Conservation (phyloP, 768 basidiomycete genomes). For the Boletus rufocinnamomeus region DNA sequence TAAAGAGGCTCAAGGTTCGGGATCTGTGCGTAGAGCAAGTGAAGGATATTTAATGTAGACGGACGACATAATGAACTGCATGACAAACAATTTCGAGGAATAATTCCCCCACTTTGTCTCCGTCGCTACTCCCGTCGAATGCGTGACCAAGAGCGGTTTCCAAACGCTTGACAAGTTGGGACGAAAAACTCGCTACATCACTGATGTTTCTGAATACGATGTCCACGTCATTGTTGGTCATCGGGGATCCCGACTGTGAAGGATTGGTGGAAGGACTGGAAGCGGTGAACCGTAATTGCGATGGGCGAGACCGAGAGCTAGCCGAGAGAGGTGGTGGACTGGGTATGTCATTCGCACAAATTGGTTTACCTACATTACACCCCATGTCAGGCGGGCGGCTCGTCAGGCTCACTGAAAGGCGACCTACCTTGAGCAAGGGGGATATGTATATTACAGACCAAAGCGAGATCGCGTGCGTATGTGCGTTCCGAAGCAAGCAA, state of each 20-base stretch:
- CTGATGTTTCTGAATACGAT: constrained; percentile 73
- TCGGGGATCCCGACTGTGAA: constrained; percentile 46
- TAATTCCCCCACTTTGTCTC: constrained; percentile 63
- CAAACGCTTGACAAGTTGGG: constrained; percentile 57
- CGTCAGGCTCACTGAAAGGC: not conserved
- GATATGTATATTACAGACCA: constrained; percentile 70
- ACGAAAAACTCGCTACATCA: constrained; percentile 67
- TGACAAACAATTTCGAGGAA: constrained; percentile 66
- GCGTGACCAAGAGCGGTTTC: constrained; percentile 59
- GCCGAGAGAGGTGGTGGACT: not conserved
- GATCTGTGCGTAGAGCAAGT: constrained; percentile 42
- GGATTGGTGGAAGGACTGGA: constrained; percentile 44
- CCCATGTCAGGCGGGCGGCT: not conserved
- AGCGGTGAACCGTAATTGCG: constrained; percentile 34
- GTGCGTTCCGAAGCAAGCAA: constrained; percentile 77
- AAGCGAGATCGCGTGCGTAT: constrained; percentile 76
- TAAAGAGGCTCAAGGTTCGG: constrained; percentile 67
- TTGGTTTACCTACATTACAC: constrained; percentile 33
- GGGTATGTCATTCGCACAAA: constrained; percentile 14
- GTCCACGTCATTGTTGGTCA: constrained; percentile 63
- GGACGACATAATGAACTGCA: not conserved
- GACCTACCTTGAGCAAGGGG: constrained; percentile 68
- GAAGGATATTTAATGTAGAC: not conserved
- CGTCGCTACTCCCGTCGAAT: constrained; percentile 58
- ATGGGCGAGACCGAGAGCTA: constrained; percentile 1